Evolutionary conservation across 2,329 filamentous ascomycete species (phyloP).

Genomic region (Aspergillus piperis): DNA sequence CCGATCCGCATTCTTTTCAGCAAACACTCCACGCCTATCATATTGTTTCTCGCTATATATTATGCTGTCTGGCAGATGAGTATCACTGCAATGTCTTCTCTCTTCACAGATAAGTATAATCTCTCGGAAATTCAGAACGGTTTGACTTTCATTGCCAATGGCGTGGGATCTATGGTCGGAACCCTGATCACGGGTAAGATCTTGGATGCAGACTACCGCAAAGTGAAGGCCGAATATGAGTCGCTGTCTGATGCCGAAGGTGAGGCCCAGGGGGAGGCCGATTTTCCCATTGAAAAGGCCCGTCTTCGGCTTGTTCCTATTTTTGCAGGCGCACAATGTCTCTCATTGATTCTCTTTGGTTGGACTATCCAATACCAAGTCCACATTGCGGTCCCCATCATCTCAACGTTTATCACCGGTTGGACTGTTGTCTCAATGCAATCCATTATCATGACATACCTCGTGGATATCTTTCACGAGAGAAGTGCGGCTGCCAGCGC

Average conservation of each 20-base stretch:
- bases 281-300: constrained; percentile 54
- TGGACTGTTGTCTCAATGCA: constrained; percentile 55
- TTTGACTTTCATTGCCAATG: constrained; percentile 57
- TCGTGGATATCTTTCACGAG: constrained; percentile 56
- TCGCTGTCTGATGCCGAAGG: neutral
- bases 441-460: constrained; percentile 53
- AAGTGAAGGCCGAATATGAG: constrained; percentile 38
- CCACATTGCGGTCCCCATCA: constrained; percentile 53
- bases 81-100: constrained; percentile 55
- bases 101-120: constrained; percentile 50
- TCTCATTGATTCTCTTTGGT: constrained; percentile 54
- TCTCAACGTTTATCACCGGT: constrained; percentile 55
- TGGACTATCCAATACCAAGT: constrained; percentile 54
- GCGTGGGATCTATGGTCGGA: constrained; percentile 56
- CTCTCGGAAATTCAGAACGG: constrained; percentile 51
- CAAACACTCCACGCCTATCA: constrained; percentile 47
- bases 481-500: constrained; percentile 55
- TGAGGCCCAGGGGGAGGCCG: constrained; percentile 15
- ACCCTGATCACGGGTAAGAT: constrained; percentile 56
- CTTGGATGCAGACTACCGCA: constrained; percentile 54
- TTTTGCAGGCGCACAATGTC: constrained; percentile 49
- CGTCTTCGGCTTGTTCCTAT: constrained; percentile 53
- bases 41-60: constrained; percentile 53
- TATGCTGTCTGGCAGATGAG: constrained; percentile 60
- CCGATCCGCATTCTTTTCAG: constrained; percentile 52